These are phyloP conservation scores for Licmophora abbreviata DNA, from an alignment of 108 stramenopile genomes.

Conservation along the genomic window DNA sequence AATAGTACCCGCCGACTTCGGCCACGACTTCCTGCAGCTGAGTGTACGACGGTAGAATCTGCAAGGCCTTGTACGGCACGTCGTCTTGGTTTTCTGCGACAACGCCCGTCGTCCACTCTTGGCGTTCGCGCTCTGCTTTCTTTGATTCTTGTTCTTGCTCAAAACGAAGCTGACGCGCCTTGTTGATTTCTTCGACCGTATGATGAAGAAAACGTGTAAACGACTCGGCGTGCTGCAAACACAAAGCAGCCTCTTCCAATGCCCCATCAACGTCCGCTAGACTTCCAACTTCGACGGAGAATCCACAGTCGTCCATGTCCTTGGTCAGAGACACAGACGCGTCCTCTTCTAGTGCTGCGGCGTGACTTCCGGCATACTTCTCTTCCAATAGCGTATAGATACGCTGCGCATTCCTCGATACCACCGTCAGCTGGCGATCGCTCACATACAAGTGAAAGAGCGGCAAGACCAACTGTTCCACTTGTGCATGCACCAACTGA, in stretches of 20 bases:
- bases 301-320: slow-evolving; percentile 58
- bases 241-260: slow-evolving; percentile 83
- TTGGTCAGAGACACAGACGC: slow-evolving; percentile 23
- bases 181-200: slow-evolving; percentile 66
- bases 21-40: slow-evolving; percentile 59
- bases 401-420: slow-evolving; percentile 40
- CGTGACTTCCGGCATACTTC: slow-evolving; percentile 15
- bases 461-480: slow-evolving; percentile 54
- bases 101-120: slow-evolving; percentile 20
- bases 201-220: slow-evolving; percentile 84
- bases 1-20: slow-evolving; percentile 77
- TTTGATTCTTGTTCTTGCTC: slow-evolving; percentile 41
- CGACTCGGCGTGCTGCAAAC: slow-evolving; percentile 89
- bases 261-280: slow-evolving; percentile 80
- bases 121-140: slow-evolving; percentile 28
- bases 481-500: slow-evolving; percentile 70
- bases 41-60: slow-evolving; percentile 67
- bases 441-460: slow-evolving; percentile 42
- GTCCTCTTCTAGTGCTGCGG: slow-evolving; percentile 7
- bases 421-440: slow-evolving; percentile 31
- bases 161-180: slow-evolving; percentile 51
- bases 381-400: slow-evolving; percentile 54
- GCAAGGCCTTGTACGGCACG: slow-evolving; percentile 23
- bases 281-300: slow-evolving; percentile 50
- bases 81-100: slow-evolving; percentile 24